These are phyloP conservation scores for Ostreobium quekettii DNA, from an alignment of 139 green algal genomes.

Conservation along the genomic window DNA sequence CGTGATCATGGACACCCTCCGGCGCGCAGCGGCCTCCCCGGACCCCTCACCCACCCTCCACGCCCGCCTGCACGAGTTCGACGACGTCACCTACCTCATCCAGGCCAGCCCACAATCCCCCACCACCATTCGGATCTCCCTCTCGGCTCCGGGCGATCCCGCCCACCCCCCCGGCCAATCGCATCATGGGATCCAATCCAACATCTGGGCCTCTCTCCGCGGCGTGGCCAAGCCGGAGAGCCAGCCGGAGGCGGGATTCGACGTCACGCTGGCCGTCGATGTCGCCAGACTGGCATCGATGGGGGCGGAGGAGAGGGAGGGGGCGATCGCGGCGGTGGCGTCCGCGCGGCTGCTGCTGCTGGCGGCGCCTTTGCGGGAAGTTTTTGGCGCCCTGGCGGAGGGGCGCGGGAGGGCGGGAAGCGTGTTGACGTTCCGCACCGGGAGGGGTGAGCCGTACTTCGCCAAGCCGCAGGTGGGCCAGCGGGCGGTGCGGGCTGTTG, in stretches of 20 bases:
- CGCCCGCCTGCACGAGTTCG: neutral
- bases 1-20: too few species aligned
- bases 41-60: too few species aligned
- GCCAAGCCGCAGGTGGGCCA: neutral
- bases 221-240: neutral
- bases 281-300: neutral
- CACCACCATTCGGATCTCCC: neutral
- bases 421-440: neutral
- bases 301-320: neutral
- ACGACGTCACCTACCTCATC: neutral
- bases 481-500: too few species aligned
- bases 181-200: neutral
- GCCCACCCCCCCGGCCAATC: neutral
- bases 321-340: neutral
- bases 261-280: neutral
- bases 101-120: neutral
- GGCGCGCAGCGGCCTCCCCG: too few species aligned
- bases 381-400: neutral
- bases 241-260: neutral
- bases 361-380: neutral
- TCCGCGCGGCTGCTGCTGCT: neutral
- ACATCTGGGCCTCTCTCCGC: neutral
- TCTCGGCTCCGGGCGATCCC: neutral
- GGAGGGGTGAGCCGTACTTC: neutral
- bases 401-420: neutral